A percentile compares a stretch with the other conserved stretches of the same genome.
Conservation (phyloP, 1,139 yeast genomes). For the Lodderomyces oxycetoniae region DNA sequence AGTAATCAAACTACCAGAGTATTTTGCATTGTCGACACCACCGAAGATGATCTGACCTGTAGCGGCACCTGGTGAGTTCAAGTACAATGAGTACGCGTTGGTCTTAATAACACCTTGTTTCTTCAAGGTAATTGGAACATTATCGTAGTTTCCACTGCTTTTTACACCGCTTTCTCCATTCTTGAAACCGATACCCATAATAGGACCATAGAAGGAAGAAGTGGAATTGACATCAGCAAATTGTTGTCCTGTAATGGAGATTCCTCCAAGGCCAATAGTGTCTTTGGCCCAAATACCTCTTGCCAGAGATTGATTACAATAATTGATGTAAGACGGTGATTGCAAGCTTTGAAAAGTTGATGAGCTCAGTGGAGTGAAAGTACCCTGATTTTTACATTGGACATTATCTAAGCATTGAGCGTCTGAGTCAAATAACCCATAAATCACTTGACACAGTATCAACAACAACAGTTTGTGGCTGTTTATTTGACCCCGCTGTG, state of each 20-base stretch:
- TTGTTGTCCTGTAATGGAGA: conserved; percentile 12
- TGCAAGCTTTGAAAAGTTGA: conserved; percentile 8
- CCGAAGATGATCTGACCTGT: conserved; percentile 27
- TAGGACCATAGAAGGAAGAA: conserved; percentile 14
- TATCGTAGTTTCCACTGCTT: conserved; percentile 22
- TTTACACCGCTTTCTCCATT: conserved; percentile 10
- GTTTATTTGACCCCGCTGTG: conserved; percentile 12
- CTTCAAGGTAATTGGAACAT: conserved; percentile 28
- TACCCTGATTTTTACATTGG: conserved; percentile 6
- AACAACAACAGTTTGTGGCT: conserved; percentile 12
- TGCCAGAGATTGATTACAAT: conserved; percentile 21
- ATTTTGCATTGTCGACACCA: conserved; percentile 27
- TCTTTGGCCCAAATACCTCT: conserved; percentile 57
- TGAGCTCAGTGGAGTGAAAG: conserved; percentile 8
- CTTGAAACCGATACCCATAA: conserved; percentile 20
- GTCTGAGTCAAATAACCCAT: conserved; percentile 25
- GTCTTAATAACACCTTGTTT: conserved; percentile 45
- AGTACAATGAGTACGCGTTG: conserved; percentile 33
- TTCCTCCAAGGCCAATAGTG: conserved; percentile 13
- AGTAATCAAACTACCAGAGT: conserved; percentile 18
- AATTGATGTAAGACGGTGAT: conserved; percentile 9
- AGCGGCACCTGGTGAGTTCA: conserved; percentile 20
- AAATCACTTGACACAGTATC: conserved; percentile 34
- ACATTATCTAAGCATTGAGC: conserved; percentile 14
- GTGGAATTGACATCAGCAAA: conserved; percentile 18